A percentile compares a stretch with the other conserved stretches of the same genome.
Conservation (phyloP, 306 rosid species). For the Abrus pulchellus region DNA sequence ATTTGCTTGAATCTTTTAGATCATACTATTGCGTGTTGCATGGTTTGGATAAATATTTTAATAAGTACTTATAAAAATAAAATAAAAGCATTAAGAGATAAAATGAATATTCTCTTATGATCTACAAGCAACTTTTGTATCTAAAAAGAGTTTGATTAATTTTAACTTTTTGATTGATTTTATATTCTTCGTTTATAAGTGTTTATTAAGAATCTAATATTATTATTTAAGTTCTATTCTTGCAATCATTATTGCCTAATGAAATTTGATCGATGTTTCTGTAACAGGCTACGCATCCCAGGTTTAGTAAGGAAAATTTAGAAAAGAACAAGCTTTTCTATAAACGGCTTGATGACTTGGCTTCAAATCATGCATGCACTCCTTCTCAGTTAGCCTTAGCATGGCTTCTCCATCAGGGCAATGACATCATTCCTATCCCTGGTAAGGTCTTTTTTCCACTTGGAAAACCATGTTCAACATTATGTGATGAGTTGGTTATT, state of each 20-base stretch:
- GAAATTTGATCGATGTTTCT: slow-evolving; percentile 33
- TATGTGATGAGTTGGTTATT: background rate
- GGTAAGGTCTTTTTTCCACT: slow-evolving; percentile 50
- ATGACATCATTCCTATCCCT: slow-evolving; percentile 71
- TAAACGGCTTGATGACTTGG: slow-evolving; percentile 54
- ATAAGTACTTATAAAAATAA: too few relatives aligned
- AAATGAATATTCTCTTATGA: too few relatives aligned
- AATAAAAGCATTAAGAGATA: too few relatives aligned
- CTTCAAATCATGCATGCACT: slow-evolving; percentile 62
- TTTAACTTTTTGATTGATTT: background rate
- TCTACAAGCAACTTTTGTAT: background rate
- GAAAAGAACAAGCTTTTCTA: slow-evolving; percentile 69
- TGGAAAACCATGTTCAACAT: background rate
- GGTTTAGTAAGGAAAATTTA: slow-evolving; percentile 69
- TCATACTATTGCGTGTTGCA: too few relatives aligned
- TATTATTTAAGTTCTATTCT: background rate
- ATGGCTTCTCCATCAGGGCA: slow-evolving; percentile 76
- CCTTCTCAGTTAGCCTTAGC: slow-evolving; percentile 76
- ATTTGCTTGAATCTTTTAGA: too few relatives aligned
- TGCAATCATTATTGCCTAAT: slow-evolving; percentile 8
- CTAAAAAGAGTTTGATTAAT: background rate
- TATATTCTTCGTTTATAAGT: too few relatives aligned
- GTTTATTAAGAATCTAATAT: slow-evolving; percentile 29
- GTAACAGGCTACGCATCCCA: slow-evolving; percentile 64
- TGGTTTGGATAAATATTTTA: background rate